Percentiles rank a stretch among this genome's conserved stretches.
These are phyloP conservation scores for Chlamydomonas applanata DNA, from an alignment of 139 green algal species.

Conservation along the genomic window DNA sequence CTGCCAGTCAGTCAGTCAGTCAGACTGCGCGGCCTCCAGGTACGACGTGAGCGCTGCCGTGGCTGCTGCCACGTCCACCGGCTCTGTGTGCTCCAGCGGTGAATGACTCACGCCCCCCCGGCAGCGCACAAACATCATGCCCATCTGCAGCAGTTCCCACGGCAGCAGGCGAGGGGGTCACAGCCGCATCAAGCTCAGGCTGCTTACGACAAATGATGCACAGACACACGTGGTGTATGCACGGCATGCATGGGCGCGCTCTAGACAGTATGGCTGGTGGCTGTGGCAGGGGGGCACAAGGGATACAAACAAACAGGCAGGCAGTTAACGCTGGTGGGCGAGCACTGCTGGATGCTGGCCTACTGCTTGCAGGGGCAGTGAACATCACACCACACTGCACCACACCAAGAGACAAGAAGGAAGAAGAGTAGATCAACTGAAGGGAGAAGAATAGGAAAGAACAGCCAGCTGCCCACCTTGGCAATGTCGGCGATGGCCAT, in stretches of 20 bases:
- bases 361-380: no score
- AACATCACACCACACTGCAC: no score
- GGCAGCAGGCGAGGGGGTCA: neutral
- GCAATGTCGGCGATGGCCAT: conserved; percentile 77
- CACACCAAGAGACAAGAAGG: no score
- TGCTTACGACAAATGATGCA: neutral
- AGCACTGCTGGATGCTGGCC: neutral
- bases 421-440: no score
- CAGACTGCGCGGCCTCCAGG: no score
- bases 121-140: conserved; percentile 91
- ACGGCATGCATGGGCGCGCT: neutral
- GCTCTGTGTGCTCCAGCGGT: conserved; percentile 68
- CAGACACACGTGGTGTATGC: neutral
- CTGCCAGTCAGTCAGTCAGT: no score
- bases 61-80: conserved; percentile 62
- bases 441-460: no score
- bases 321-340: neutral
- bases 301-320: neutral
- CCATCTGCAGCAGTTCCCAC: no score
- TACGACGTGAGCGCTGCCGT: conserved; percentile 33
- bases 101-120: conserved; percentile 80
- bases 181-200: neutral
- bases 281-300: neutral
- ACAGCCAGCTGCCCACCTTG: conserved; percentile 37
- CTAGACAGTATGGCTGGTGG: neutral